Percentiles rank a stretch among this genome's conserved stretches.
phyloP scores from a whole-genome alignment of 2,329 filamentous ascomycete genomes.

The Ophiocordyceps sinensis region DNA sequence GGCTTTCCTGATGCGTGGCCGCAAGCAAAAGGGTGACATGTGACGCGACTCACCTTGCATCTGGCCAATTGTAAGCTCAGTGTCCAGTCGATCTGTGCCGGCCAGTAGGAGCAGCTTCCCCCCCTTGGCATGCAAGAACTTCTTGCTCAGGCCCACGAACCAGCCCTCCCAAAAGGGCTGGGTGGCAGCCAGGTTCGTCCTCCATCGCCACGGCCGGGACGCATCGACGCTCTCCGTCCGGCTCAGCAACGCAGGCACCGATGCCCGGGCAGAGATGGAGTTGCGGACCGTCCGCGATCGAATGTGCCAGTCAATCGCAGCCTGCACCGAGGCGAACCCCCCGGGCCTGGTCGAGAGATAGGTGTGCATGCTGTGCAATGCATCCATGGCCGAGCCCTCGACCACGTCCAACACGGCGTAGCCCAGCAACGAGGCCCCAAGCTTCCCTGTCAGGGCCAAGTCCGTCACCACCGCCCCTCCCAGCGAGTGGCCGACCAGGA shows the following conservation, averaged over 20 bases:
- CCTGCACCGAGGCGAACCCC: slow-evolving; percentile 61
- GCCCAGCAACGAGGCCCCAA: slow-evolving; percentile 59
- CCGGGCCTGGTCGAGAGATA: slow-evolving; percentile 73
- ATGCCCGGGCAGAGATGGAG: slow-evolving; percentile 66
- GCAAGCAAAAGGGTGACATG: neutral
- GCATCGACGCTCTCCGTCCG: slow-evolving; percentile 24
- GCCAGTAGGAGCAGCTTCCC: slow-evolving; percentile 78
- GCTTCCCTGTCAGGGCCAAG: slow-evolving; percentile 50
- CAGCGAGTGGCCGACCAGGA: slow-evolving; percentile 84
- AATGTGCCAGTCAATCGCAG: slow-evolving; percentile 88
- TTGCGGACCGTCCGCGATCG: slow-evolving; percentile 80
- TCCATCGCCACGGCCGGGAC: slow-evolving; percentile 58
- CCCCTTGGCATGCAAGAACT: slow-evolving; percentile 69
- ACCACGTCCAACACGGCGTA: slow-evolving; percentile 92
- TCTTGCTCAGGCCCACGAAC: slow-evolving; percentile 77
- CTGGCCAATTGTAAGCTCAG: slow-evolving; percentile 85
- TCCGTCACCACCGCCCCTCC: slow-evolving; percentile 86
- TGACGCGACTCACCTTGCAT: slow-evolving; percentile 62
- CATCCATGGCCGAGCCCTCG: slow-evolving; percentile 90
- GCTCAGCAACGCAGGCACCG: slow-evolving; percentile 66
- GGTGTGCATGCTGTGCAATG: slow-evolving; percentile 82
- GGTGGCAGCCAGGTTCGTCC: slow-evolving; percentile 69
- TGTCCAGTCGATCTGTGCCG: slow-evolving; percentile 80
- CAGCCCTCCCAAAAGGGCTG: slow-evolving; percentile 89
- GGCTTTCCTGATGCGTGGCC: neutral